Conservation (phyloP, 805 yeast genomes). For the Teunomyces kruisii region DNA sequence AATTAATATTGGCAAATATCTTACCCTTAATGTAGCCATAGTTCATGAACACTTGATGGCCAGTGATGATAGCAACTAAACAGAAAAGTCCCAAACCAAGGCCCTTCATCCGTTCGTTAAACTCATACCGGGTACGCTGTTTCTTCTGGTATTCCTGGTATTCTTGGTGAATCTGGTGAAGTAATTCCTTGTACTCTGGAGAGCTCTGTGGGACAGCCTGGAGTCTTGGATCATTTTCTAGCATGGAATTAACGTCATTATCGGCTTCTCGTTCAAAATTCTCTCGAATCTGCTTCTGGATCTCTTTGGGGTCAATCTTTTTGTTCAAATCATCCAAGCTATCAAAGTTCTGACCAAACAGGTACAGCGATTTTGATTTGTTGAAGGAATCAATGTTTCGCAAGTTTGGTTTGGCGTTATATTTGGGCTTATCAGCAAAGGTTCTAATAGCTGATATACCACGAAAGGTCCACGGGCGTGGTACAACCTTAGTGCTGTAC, state of each 20-base stretch:
- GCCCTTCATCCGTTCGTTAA: constrained; percentile 45
- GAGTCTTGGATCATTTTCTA: constrained; percentile 34
- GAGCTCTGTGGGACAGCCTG: constrained; percentile 26
- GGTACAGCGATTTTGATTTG: constrained; percentile 29
- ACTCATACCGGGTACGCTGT: constrained; percentile 33
- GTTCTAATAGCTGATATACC: not conserved
- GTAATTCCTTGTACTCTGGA: constrained; percentile 37
- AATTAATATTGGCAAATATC: constrained; percentile 30
- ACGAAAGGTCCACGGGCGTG: not conserved
- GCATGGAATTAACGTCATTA: constrained; percentile 18
- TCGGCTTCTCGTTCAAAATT: constrained; percentile 13
- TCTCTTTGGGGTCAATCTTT: constrained; percentile 10
- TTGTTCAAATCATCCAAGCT: constrained; percentile 18
- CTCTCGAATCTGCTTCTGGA: constrained; percentile 6
- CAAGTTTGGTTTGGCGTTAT: not conserved
- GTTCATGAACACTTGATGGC: constrained; percentile 43
- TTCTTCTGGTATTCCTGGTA: constrained; percentile 24
- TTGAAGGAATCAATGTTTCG: constrained; percentile 37
- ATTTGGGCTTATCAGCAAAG: constrained; percentile 1
- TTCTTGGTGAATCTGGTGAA: constrained; percentile 27
- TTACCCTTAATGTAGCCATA: constrained; percentile 39
- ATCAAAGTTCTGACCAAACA: constrained; percentile 23
- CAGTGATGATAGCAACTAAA: constrained; percentile 39
- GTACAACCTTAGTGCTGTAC: not conserved
- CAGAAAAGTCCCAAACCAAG: constrained; percentile 41